phyloP scores from a whole-genome alignment of 805 yeast species.

The Wickerhamiella shivajii region DNA sequence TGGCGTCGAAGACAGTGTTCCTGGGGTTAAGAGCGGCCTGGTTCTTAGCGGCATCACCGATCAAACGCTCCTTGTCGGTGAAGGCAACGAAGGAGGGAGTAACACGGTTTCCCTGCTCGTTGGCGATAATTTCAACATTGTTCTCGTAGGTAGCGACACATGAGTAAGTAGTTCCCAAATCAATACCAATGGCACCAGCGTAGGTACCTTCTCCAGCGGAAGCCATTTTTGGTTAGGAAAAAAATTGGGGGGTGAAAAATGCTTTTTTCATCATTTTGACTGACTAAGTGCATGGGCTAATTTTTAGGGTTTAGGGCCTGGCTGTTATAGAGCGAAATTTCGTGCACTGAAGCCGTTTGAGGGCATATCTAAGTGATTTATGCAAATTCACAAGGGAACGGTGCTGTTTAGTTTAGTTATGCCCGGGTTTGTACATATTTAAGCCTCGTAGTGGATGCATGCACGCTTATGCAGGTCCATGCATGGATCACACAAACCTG shows the following conservation, averaged over 20 bases:
- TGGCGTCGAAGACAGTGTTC: slow-evolving; percentile 91
- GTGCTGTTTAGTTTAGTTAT: background rate
- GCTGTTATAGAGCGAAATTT: too few species aligned
- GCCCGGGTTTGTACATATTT: background rate
- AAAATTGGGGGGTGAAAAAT: slow-evolving; percentile 10
- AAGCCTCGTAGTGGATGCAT: too few species aligned
- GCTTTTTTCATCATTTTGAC: slow-evolving; percentile 2
- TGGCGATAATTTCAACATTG: slow-evolving; percentile 90
- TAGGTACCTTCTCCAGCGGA: slow-evolving; percentile 74
- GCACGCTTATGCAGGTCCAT: too few species aligned
- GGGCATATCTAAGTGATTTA: background rate
- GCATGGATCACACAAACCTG: too few species aligned
- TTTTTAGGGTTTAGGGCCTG: slow-evolving; percentile 4
- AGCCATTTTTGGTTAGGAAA: slow-evolving; percentile 16
- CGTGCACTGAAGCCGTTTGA: too few species aligned
- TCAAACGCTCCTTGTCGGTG: slow-evolving; percentile 87
- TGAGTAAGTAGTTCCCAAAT: slow-evolving; percentile 94
- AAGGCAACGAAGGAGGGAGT: slow-evolving; percentile 95
- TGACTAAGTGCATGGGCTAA: background rate
- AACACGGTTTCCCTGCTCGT: slow-evolving; percentile 97
- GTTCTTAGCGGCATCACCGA: slow-evolving; percentile 97
- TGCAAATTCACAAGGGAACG: background rate
- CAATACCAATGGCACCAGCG: slow-evolving; percentile 99
- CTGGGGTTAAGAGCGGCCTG: slow-evolving; percentile 94
- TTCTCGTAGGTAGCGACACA: slow-evolving; percentile 84